Evolutionary conservation across 257 asterid species (phyloP).

Genomic region (Ballota nigra): DNA sequence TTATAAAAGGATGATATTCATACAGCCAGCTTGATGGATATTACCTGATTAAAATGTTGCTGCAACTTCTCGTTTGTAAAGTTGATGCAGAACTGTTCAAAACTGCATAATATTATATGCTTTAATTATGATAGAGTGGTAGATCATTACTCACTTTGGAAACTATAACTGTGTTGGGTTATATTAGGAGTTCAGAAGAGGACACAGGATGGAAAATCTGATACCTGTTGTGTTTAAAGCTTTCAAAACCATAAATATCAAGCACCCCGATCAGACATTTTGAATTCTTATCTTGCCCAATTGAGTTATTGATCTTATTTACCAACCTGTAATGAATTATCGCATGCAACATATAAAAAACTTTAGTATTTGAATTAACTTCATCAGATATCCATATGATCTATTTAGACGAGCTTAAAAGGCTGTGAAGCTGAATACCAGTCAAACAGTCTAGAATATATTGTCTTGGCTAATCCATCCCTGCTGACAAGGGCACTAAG

Average conservation of each 20-base stretch:
- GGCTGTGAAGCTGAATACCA: constrained; percentile 51
- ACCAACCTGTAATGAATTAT: constrained; percentile 71
- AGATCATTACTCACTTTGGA: constrained; percentile 20
- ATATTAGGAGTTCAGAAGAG: constrained; percentile 18
- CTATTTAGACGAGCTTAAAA: constrained; percentile 10
- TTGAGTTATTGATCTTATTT: constrained; percentile 83
- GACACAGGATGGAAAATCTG: constrained; percentile 16
- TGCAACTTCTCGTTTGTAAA: constrained; percentile 96
- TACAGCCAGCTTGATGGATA: constrained; percentile 15
- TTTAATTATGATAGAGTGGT: constrained; percentile 26
- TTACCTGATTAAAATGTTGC: constrained; percentile 97
- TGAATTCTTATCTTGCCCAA: constrained; percentile 84
- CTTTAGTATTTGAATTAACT: constrained; percentile 18
- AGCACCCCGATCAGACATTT: constrained; percentile 88
- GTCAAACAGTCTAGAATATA: constrained; percentile 91
- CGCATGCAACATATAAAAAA: constrained; percentile 7
- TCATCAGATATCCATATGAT: constrained; percentile 8
- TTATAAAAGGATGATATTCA: constrained; percentile 16
- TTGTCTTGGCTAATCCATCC: constrained; percentile 93
- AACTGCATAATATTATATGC: constrained; percentile 55
- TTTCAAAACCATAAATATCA: constrained; percentile 94
- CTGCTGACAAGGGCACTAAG: constrained; percentile 85
- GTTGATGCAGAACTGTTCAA: constrained; percentile 97
- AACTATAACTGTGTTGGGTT: background rate
- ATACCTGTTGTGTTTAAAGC: constrained; percentile 95